Conservation (phyloP, 1,284 basidiomycete genomes). For the Vanrija sp. region DNA sequence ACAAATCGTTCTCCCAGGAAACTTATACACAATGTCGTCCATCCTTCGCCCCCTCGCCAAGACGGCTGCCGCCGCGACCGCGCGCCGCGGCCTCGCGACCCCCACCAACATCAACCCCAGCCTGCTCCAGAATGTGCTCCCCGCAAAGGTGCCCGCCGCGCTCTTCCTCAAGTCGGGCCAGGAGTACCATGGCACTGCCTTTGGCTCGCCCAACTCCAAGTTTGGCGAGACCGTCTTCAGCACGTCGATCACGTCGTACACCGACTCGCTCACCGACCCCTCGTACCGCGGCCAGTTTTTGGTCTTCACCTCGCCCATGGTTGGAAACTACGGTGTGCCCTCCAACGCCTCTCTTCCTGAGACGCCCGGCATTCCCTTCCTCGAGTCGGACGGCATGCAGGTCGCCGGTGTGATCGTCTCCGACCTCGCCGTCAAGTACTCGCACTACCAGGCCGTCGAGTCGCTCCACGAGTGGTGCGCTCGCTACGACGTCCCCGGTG, state of each 20-base stretch:
- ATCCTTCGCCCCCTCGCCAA: slow-evolving; percentile 15
- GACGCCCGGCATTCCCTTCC: slow-evolving; percentile 80
- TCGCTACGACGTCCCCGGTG: slow-evolving; percentile 83
- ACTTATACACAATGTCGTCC: slow-evolving; percentile 11
- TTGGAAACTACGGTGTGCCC: slow-evolving; percentile 98
- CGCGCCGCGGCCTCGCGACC: slow-evolving; percentile 20
- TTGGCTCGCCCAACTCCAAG: slow-evolving; percentile 81
- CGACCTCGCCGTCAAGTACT: slow-evolving; percentile 91
- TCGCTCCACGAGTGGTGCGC: slow-evolving; percentile 91
- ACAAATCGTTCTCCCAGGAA: background rate
- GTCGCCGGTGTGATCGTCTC: slow-evolving; percentile 91
- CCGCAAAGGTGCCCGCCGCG: slow-evolving; percentile 63
- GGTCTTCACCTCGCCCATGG: slow-evolving; percentile 96
- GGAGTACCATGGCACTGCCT: slow-evolving; percentile 81
- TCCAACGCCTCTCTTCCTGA: slow-evolving; percentile 71
- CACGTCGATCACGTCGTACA: slow-evolving; percentile 98
- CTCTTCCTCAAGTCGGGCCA: slow-evolving; percentile 93
- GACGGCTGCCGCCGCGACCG: slow-evolving; percentile 2
- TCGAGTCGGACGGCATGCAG: slow-evolving; percentile 86
- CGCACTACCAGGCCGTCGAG: slow-evolving; percentile 91
- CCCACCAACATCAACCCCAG: slow-evolving; percentile 24
- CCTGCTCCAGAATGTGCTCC: slow-evolving; percentile 28
- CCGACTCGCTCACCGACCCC: slow-evolving; percentile 99
- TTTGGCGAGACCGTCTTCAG: slow-evolving; percentile 99
- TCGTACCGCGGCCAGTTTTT: slow-evolving; percentile 98